phyloP scores from a whole-genome alignment of 2,329 filamentous ascomycete species.

The Zymoseptoria passerinii region DNA sequence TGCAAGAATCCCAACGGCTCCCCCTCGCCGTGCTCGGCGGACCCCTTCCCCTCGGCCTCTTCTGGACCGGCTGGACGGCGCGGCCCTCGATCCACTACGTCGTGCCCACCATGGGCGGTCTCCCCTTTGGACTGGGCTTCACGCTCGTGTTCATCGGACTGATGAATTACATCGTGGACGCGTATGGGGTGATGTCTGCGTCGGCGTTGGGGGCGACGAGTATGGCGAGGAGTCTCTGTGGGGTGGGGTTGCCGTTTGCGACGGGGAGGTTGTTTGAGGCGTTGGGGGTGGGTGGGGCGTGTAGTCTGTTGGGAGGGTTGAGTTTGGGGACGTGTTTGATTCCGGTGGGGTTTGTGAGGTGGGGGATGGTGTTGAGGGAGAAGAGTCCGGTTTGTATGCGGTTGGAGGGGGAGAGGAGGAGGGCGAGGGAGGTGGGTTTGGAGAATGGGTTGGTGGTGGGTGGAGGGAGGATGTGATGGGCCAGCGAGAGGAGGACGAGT shows the following conservation, averaged over 20 bases:
- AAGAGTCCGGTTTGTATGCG: conserved; percentile 56
- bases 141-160: conserved; percentile 40
- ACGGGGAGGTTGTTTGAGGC: conserved; percentile 52
- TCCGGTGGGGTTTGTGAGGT: conserved; percentile 51
- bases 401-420: conserved; percentile 27
- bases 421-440: too few species aligned
- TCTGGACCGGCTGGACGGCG: conserved; percentile 55
- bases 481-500: too few species aligned
- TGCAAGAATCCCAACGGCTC: conserved; percentile 58
- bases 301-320: conserved; percentile 43
- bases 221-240: conserved; percentile 10
- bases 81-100: conserved; percentile 39
- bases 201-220: conserved; percentile 27
- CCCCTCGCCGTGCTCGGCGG: conserved; percentile 62
- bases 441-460: too few species aligned
- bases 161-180: conserved; percentile 43
- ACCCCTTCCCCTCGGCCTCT: conserved; percentile 40
- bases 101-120: conserved; percentile 41
- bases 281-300: conserved; percentile 62
- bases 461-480: too few species aligned
- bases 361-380: conserved; percentile 46
- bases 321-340: conserved; percentile 45
- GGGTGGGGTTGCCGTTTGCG: conserved; percentile 45
- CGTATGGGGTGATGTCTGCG: conserved; percentile 38
- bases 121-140: conserved; percentile 44